Evolutionary conservation across 805 yeast species (phyloP).

Genomic region (Candida schatavii): DNA sequence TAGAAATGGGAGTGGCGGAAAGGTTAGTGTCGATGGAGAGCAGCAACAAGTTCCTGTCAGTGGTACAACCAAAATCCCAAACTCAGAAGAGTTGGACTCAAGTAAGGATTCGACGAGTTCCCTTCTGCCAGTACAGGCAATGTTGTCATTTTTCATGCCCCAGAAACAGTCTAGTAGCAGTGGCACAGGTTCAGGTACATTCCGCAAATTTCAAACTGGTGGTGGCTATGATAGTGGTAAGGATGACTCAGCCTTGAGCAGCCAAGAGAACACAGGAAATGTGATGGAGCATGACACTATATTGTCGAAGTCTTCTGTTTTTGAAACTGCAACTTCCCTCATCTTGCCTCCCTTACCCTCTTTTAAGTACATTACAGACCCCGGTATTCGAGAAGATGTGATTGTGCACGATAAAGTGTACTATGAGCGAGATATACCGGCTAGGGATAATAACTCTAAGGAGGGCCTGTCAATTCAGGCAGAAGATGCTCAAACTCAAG

Average conservation of each 20-base stretch:
- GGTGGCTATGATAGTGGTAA: conserved; percentile 14
- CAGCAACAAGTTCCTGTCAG: conserved; percentile 12
- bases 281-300: conserved; percentile 13
- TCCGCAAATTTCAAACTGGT: conserved; percentile 17
- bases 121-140: conserved; percentile 32
- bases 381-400: conserved; percentile 57
- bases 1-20: conserved; percentile 13
- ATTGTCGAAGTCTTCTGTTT: conserved; percentile 70
- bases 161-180: conserved; percentile 27
- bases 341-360: conserved; percentile 81
- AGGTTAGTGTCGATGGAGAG: conserved; percentile 8
- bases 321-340: conserved; percentile 75
- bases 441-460: background rate
- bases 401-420: conserved; percentile 84
- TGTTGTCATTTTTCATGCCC: conserved; percentile 41
- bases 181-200: conserved; percentile 11
- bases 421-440: conserved; percentile 61
- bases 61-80: conserved; percentile 8
- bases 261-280: conserved; percentile 13
- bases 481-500: too few relatives aligned
- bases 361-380: conserved; percentile 62
- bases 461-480: background rate
- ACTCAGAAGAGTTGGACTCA: conserved; percentile 2
- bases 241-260: conserved; percentile 6
- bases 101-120: background rate